These are phyloP conservation scores for Bjerkandera adusta DNA, from an alignment of 1,284 basidiomycete species.

Conservation along the genomic window DNA sequence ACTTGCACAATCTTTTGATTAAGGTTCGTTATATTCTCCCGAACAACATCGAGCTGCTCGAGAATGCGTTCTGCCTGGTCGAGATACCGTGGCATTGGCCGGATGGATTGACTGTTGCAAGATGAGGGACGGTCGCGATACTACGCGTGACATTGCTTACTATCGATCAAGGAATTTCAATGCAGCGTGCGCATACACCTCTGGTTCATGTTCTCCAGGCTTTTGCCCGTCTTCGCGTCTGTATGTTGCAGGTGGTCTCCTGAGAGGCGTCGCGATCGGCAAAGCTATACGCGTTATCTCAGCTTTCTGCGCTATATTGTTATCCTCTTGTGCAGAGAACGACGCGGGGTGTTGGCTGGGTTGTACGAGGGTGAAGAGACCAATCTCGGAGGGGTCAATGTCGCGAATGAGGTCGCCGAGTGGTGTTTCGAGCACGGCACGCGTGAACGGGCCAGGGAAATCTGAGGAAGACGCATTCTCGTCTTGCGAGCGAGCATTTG, in stretches of 20 bases:
- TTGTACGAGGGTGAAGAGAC: constrained; percentile 60
- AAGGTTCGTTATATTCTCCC: constrained; percentile 50
- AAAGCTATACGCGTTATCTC: constrained; percentile 64
- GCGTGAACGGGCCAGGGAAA: constrained; percentile 47
- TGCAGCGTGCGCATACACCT: constrained; percentile 71
- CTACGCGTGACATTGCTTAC: constrained; percentile 38
- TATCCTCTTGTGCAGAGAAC: constrained; percentile 34
- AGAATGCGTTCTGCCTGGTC: constrained; percentile 55
- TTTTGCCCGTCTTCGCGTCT: constrained; percentile 41
- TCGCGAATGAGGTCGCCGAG: constrained; percentile 77
- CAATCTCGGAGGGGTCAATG: constrained; percentile 70
- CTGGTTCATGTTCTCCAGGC: constrained; percentile 57
- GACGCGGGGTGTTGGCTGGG: constrained; percentile 22
- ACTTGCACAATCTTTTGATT: constrained; percentile 54
- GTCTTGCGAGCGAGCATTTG: constrained; percentile 25
- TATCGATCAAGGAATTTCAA: constrained; percentile 73
- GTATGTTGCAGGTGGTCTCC: constrained; percentile 38
- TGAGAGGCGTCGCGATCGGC: constrained; percentile 65
- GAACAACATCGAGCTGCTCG: constrained; percentile 47
- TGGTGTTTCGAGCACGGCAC: constrained; percentile 56
- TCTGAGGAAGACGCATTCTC: constrained; percentile 8
- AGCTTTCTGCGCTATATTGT: constrained; percentile 29
- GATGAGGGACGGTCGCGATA: constrained; percentile 1
- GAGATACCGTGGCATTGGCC: constrained; percentile 69
- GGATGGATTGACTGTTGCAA: constrained; percentile 50